Base-by-base conservation (phyloP, 1,284 basidiomycete genomes). In the Ganoderma resinaceum region DNA sequence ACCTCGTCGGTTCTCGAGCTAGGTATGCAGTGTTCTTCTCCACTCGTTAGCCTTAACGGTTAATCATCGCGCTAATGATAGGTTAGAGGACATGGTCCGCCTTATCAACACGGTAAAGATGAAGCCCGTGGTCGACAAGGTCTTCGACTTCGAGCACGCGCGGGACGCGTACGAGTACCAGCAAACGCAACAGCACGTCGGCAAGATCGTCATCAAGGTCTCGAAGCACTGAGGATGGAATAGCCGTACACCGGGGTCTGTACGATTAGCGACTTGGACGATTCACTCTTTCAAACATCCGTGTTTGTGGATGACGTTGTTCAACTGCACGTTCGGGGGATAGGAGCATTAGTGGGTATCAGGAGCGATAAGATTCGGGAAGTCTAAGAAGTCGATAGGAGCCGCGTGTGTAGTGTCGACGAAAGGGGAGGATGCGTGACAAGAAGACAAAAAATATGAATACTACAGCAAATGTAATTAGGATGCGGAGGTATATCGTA, bases 141-240 rank as follows among this genome's bases (percentile, higher is more conserved):
- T 83, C 0, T 83, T 85, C 71, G 60, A 66, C 29, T 84, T 83
- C 71, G 80, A 83, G 37, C 72, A 84, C 65, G 73, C 74, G 6
- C 70, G 73, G 16, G 76, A 81, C 66, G 83, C 83, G 33, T 81
- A 81, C 69, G 78, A 77, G 68, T 80, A 82, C 72, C 46, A 49
- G 20, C 3, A 11, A 1, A 77, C 75, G 37, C 78, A 79, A 70
- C 74, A 78, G 66, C 80, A 81, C 64, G 72, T 81, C 16, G 29
- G 29, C 26, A 53, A 53, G 55, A 18, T 35, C 20, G 31, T 57
- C 20, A 35, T 57, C 20, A 37, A 57, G 33, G 55, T 37, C 11
- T 57, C 33, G 55, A 37, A 8, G 33, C 0, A 57, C 31, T 37
- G 18, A 58, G 31, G 9, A 31, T n/a, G 18, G 18, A 23, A 4